Conservation (phyloP, 2,329 filamentous ascomycete genomes). For the Diaporthe sp. region DNA sequence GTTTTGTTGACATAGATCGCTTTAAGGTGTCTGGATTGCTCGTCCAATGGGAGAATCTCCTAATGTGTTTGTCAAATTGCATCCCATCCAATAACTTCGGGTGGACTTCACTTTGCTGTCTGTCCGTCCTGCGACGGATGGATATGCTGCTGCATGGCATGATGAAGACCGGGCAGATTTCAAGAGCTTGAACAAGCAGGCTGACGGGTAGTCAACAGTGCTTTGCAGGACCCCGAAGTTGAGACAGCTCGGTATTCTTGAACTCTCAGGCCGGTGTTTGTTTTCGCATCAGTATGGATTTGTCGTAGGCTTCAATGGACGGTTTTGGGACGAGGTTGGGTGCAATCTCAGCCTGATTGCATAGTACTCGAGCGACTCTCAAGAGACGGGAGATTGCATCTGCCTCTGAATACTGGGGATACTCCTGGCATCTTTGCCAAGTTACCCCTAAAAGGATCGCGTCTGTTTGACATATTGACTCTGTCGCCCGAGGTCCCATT, state of each 20-base stretch:
- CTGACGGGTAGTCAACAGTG: no score
- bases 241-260: not conserved
- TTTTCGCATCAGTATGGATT: not conserved
- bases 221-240: not conserved
- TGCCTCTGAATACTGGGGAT: not conserved
- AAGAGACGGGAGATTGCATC: not conserved
- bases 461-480: not conserved
- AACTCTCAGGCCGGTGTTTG: not conserved
- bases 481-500: no score
- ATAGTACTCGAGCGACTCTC: not conserved
- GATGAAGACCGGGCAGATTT: no score
- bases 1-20: not conserved
- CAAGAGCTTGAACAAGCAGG: no score
- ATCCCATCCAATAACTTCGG: not conserved
- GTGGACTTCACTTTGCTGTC: not conserved
- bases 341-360: not conserved
- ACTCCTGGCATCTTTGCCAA: not conserved
- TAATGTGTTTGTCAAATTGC: not conserved
- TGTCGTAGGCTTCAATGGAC: not conserved
- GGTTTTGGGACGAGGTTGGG: not conserved
- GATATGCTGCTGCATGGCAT: no score
- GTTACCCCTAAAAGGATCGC: not conserved
- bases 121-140: no score
- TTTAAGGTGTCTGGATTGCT: not conserved
- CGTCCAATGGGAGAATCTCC: not conserved